Percentiles rank a stretch among this genome's conserved stretches.
Evolutionary conservation across 495 filamentous ascomycete species (phyloP).

Genomic region (Trichoderma gamsii): DNA sequence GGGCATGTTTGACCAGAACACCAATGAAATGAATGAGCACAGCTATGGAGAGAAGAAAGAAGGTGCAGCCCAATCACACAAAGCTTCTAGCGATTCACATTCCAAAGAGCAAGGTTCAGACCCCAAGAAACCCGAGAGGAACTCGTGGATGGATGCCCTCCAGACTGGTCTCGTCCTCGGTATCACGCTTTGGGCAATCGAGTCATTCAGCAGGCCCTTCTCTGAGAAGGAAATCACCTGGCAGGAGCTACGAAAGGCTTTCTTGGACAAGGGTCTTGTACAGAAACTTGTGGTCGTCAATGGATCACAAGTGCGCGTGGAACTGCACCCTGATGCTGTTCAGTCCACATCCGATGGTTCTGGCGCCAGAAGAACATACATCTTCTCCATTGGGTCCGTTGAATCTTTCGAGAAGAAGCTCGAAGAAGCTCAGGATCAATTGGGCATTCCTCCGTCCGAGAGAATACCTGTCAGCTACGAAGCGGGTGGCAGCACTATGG

Average conservation of each 20-base stretch:
- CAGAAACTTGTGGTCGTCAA: constrained; percentile 80
- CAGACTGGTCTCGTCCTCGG: constrained; percentile 28
- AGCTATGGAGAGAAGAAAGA: constrained; percentile 29
- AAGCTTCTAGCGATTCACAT: constrained; percentile 28
- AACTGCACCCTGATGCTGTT: constrained; percentile 77
- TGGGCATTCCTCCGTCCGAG: constrained; percentile 75
- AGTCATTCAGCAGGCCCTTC: constrained; percentile 29
- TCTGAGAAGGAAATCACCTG: constrained; percentile 71
- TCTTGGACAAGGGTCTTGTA: constrained; percentile 91
- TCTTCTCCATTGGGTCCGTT: constrained; percentile 91
- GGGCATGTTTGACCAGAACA: constrained; percentile 16
- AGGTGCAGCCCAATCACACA: constrained; percentile 23
- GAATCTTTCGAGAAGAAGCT: constrained; percentile 85
- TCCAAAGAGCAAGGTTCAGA: constrained; percentile 34
- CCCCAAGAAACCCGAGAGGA: constrained; percentile 23
- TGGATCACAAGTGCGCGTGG: constrained; percentile 65
- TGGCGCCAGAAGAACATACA: constrained; percentile 80
- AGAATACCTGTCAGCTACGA: constrained; percentile 86
- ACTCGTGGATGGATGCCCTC: constrained; percentile 15
- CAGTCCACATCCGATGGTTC: constrained; percentile 59
- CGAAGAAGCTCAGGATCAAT: constrained; percentile 78
- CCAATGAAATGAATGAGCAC: constrained; percentile 19
- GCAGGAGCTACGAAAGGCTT: constrained; percentile 90
- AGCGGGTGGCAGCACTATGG: constrained; percentile 59
- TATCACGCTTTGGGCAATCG: constrained; percentile 20